phyloP scores from a whole-genome alignment of 2,329 filamentous ascomycete genomes.

The Arthrobotrys musiformis region DNA sequence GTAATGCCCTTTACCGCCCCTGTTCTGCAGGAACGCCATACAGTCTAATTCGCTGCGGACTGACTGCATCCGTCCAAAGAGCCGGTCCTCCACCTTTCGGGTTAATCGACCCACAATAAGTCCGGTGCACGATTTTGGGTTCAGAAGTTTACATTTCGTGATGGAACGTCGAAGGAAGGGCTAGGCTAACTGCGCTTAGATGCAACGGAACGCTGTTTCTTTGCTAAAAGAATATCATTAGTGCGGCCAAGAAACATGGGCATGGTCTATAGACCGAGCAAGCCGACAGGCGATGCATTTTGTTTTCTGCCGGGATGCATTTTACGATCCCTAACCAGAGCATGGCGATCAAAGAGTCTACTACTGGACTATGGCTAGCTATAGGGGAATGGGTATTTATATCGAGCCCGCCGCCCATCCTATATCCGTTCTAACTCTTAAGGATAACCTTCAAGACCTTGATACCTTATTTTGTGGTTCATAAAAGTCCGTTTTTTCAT shows the following conservation, averaged over 20 bases:
- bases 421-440: not conserved
- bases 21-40: slow-evolving; percentile 43
- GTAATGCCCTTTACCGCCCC: slow-evolving; percentile 18
- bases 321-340: slow-evolving; percentile 29
- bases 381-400: slow-evolving; percentile 39
- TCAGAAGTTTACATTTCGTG: slow-evolving; percentile 5
- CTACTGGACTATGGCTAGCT: slow-evolving; percentile 10
- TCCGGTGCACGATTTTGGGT: slow-evolving; percentile 15
- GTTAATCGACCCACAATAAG: slow-evolving; percentile 37
- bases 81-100: slow-evolving; percentile 40
- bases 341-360: slow-evolving; percentile 32
- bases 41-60: slow-evolving; percentile 45
- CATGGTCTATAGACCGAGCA: slow-evolving; percentile 30
- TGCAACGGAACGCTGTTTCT: not conserved
- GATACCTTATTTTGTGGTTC: slow-evolving; percentile 23
- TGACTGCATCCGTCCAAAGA: slow-evolving; percentile 49
- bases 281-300: slow-evolving; percentile 33
- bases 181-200: slow-evolving; percentile 30
- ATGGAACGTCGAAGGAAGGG: not conserved
- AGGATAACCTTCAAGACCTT: slow-evolving; percentile 27
- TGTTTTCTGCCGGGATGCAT: slow-evolving; percentile 34
- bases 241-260: slow-evolving; percentile 32
- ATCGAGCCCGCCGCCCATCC: slow-evolving; percentile 21
- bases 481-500: slow-evolving; percentile 2
- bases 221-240: slow-evolving; percentile 18